phyloP scores from a whole-genome alignment of 2,329 filamentous ascomycete species.

The Chaetomium sp. region DNA sequence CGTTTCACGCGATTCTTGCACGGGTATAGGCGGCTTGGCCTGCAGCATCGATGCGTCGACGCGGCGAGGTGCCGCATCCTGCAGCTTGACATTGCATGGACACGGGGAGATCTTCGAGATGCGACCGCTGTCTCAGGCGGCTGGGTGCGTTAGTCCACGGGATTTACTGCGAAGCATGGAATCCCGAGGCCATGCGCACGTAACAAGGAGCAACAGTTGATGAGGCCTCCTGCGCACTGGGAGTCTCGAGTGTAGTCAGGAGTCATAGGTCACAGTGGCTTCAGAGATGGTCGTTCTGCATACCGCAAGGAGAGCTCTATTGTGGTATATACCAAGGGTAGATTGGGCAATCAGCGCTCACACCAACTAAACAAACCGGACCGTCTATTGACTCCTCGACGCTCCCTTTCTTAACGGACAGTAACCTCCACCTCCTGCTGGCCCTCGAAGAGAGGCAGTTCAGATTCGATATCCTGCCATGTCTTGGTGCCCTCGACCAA shows the following conservation, averaged over 20 bases:
- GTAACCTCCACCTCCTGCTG: slow-evolving; percentile 64
- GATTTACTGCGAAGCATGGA: background rate
- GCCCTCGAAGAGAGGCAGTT: slow-evolving; percentile 81
- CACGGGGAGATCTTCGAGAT: slow-evolving; percentile 3
- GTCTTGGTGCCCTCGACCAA: slow-evolving; percentile 55
- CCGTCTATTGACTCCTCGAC: background rate
- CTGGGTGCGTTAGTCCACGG: background rate
- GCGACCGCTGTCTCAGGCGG: slow-evolving; percentile 6
- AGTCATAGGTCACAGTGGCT: background rate
- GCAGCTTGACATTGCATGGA: slow-evolving; percentile 9
- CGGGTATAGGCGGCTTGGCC: slow-evolving; percentile 21
- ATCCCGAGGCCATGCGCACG: slow-evolving; percentile 2
- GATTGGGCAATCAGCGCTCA: slow-evolving; percentile 12
- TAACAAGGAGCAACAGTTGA: background rate
- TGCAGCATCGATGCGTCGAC: slow-evolving; percentile 16
- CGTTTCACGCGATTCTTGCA: slow-evolving; percentile 5
- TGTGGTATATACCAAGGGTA: slow-evolving; percentile 6
- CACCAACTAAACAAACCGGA: background rate
- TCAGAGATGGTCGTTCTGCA: background rate
- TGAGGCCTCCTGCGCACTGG: slow-evolving; percentile 1
- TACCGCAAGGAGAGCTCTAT: background rate
- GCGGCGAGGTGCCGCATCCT: slow-evolving; percentile 14
- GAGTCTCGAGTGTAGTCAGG: background rate
- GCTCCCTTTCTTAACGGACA: slow-evolving; percentile 23
- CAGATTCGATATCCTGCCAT: slow-evolving; percentile 70